A percentile compares a stretch with the other conserved stretches of the same genome.
Evolutionary conservation across 768 basidiomycete genomes (phyloP).

Genomic region (Macrolepiota fuliginosa): DNA sequence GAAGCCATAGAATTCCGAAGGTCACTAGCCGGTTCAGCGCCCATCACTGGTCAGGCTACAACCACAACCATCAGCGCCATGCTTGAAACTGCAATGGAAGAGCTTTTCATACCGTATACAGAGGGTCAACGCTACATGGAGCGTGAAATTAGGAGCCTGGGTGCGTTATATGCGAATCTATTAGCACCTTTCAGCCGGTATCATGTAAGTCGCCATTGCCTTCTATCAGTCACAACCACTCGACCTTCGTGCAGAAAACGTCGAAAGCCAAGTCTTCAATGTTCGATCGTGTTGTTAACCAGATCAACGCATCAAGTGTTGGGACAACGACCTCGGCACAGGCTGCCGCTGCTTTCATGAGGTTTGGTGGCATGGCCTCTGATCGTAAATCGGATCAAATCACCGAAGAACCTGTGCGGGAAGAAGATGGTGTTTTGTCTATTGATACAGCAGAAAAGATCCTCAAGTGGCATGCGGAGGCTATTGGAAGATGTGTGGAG

Average conservation of each 20-base stretch:
- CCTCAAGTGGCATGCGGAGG: constrained; percentile 97
- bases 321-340: constrained; percentile 71
- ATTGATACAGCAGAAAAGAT: constrained; percentile 83
- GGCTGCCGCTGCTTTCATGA: constrained; percentile 85
- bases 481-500: constrained; percentile 92
- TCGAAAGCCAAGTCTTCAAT: constrained; percentile 72
- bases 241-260: constrained; percentile 44
- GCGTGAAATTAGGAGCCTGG: constrained; percentile 81
- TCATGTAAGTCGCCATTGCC: constrained; percentile 58
- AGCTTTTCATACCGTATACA: constrained; percentile 90
- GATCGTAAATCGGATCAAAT: constrained; percentile 48
- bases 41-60: constrained; percentile 41
- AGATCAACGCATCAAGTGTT: constrained; percentile 72
- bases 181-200: constrained; percentile 79
- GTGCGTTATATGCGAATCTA: constrained; percentile 72
- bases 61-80: constrained; percentile 70
- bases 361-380: constrained; percentile 79
- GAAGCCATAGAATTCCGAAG: constrained; percentile 62
- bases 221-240: neutral
- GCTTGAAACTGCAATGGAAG: constrained; percentile 96
- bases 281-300: constrained; percentile 92
- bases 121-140: constrained; percentile 93
- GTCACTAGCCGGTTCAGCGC: constrained; percentile 46
- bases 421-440: constrained; percentile 80
- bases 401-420: constrained; percentile 67